Conservation (phyloP, 2,329 filamentous ascomycete species). For the Xylariaceae sp. region DNA sequence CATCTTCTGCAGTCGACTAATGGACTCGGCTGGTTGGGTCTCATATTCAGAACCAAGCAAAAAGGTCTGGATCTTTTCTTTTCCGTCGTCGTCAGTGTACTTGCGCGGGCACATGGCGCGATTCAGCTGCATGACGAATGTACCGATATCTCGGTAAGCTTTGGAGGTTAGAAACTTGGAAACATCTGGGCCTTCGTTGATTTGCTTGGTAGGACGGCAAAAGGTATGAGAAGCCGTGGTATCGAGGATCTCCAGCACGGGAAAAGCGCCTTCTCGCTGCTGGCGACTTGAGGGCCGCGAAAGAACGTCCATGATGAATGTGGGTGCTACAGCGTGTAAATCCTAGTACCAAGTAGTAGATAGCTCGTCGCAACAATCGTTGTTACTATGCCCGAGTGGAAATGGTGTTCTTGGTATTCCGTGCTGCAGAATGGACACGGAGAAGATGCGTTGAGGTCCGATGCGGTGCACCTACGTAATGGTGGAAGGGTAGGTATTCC, state of each 20-base stretch:
- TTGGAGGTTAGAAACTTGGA: constrained; percentile 70
- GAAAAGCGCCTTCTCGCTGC: constrained; percentile 20
- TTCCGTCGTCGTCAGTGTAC: constrained; percentile 33
- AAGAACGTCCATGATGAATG: constrained; percentile 14
- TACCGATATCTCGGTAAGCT: constrained; percentile 82
- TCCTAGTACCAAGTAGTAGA: no score
- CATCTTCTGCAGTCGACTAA: constrained; percentile 61
- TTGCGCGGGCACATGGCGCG: constrained; percentile 73
- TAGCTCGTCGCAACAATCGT: no score
- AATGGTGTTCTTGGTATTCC: no score
- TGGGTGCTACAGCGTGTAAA: no score
- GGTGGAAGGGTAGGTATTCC: no score
- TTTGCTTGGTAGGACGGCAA: constrained; percentile 66
- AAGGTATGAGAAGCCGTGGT: constrained; percentile 51
- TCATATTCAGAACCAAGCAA: constrained; percentile 38
- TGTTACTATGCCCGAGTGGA: no score
- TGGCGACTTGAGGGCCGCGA: constrained; percentile 11
- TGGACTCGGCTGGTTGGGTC: constrained; percentile 46
- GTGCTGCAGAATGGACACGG: no score
- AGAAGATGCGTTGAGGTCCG: no score
- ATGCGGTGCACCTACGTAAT: no score
- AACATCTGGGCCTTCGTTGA: constrained; percentile 81
- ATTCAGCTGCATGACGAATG: constrained; percentile 87
- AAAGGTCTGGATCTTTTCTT: constrained; percentile 44
- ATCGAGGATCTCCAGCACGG: constrained; percentile 46